phyloP scores from a whole-genome alignment of 257 asterid genomes.

The Agastache rugosa region DNA sequence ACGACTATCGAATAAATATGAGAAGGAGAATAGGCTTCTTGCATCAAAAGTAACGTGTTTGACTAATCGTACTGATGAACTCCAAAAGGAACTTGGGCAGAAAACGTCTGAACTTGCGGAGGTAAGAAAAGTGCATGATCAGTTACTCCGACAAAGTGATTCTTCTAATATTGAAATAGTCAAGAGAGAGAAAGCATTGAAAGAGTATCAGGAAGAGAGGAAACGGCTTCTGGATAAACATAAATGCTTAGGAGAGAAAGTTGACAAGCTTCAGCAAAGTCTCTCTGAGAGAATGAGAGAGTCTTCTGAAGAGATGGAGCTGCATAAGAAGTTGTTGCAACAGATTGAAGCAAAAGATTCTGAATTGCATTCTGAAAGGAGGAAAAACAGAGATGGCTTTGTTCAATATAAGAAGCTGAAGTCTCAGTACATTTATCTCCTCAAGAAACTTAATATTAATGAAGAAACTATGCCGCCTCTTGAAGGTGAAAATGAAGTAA shows the following conservation, averaged over 20 bases:
- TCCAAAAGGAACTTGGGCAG: slow-evolving; percentile 55
- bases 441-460: slow-evolving; percentile 53
- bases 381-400: slow-evolving; percentile 42
- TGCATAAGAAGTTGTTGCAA: slow-evolving; percentile 70
- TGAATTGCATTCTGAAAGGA: slow-evolving; percentile 64
- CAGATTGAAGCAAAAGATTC: slow-evolving; percentile 74
- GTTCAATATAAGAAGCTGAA: slow-evolving; percentile 63
- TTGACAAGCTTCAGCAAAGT: slow-evolving; percentile 54
- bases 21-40: slow-evolving; percentile 58
- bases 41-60: slow-evolving; percentile 45
- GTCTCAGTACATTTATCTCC: slow-evolving; percentile 67
- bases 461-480: slow-evolving; percentile 51
- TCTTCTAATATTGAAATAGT: slow-evolving; percentile 46
- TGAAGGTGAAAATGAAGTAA: slow-evolving; percentile 49
- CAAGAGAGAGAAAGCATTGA: slow-evolving; percentile 56
- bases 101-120: slow-evolving; percentile 56
- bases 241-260: slow-evolving; percentile 52
- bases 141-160: slow-evolving; percentile 52
- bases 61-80: slow-evolving; percentile 44
- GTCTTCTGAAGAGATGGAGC: slow-evolving; percentile 66
- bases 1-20: slow-evolving; percentile 43
- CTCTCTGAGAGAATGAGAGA: slow-evolving; percentile 55
- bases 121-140: slow-evolving; percentile 52
- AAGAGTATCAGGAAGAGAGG: slow-evolving; percentile 66
- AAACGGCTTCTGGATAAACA: slow-evolving; percentile 57